Base-by-base conservation (phyloP, 768 basidiomycete species). In the Mycena polygramma region DNA sequence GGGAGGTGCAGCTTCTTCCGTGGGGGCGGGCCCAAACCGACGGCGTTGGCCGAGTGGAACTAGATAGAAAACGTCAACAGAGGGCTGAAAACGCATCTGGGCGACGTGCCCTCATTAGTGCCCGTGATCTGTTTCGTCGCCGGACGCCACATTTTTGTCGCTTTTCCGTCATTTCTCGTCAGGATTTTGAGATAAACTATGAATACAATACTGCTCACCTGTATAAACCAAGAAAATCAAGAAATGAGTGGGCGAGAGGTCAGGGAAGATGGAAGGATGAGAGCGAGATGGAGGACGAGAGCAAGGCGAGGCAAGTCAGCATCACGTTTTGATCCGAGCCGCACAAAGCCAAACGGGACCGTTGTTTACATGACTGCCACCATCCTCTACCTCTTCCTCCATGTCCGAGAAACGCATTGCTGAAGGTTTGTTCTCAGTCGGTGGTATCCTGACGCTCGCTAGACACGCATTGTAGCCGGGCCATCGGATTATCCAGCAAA, bases 131-230 rank as follows among this genome's bases (percentile, higher is more conserved):
- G 92, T 74, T 91, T 91, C 66, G 94, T 94, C 72, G 94, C 93
- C 66, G 94, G 94, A 82, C 91, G 91, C 93, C 94, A 95, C 94
- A 95, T 94, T n/a, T n/a, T n/a, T n/a, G n/a, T n/a, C n/a, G n/a
- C n/a, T n/a, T n/a, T n/a, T n/a, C n/a, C n/a, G n/a, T n/a, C n/a
- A n/a, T n/a, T n/a, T n/a, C n/a, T n/a, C n/a, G n/a, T n/a, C n/a
- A n/a, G n/a, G n/a, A n/a, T n/a, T n/a, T n/a, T n/a, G n/a, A n/a
- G n/a, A n/a, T n/a, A n/a, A n/a, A n/a, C n/a, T n/a, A n/a, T n/a
- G n/a, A n/a, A n/a, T n/a, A n/a, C n/a, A n/a, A n/a, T n/a, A n/a
- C n/a, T n/a, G n/a, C n/a, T n/a, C n/a, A n/a, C 72, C 73, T 78
- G 81, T 24, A 79, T 77, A 80, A 83, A 81, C 64, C 62, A 75